A percentile compares a stretch with the other conserved stretches of the same genome.
Evolutionary conservation across 768 basidiomycete genomes (phyloP).

Genomic region (Stropharia rugosoannulata): DNA sequence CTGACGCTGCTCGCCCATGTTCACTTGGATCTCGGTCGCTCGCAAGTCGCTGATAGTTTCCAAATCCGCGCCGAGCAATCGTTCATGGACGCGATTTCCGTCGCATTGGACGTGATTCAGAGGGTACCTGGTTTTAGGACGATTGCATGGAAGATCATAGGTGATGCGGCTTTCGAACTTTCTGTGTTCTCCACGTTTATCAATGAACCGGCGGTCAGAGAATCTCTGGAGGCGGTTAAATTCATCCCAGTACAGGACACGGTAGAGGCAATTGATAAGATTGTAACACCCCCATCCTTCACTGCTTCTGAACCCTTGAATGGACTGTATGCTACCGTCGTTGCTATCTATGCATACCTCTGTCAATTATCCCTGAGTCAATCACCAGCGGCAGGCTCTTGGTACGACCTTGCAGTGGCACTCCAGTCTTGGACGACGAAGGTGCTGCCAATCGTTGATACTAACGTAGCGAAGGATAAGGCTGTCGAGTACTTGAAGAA

Average conservation of each 20-base stretch:
- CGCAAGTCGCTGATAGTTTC: conserved; percentile 70
- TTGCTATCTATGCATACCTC: conserved; percentile 59
- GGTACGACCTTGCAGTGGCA: conserved; percentile 72
- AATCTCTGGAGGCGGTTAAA: conserved; percentile 30
- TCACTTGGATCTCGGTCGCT: conserved; percentile 66
- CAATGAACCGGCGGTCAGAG: conserved; percentile 39
- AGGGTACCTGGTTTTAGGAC: conserved; percentile 62
- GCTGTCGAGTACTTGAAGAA: conserved; percentile 58
- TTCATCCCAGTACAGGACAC: conserved; percentile 38
- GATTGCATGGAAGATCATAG: conserved; percentile 81
- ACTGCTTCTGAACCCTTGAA: conserved; percentile 21
- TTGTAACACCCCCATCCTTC: conserved; percentile 33
- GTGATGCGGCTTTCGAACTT: conserved; percentile 73
- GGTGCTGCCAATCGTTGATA: conserved; percentile 21
- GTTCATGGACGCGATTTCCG: conserved; percentile 57
- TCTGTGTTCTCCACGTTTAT: conserved; percentile 50
- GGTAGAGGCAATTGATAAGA: conserved; percentile 39
- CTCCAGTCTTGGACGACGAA: conserved; percentile 49
- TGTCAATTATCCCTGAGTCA: conserved; percentile 59
- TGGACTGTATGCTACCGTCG: conserved; percentile 41
- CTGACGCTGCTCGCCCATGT: conserved; percentile 70
- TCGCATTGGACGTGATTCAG: conserved; percentile 48
- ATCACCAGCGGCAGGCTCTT: conserved; percentile 52
- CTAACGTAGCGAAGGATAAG: conserved; percentile 35
- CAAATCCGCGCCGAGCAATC: conserved; percentile 71